Evolutionary conservation across 805 yeast genomes (phyloP), one percentile per base, ranked within the genome.

Genomic region (Saccharomycopsis sp.): DNA sequence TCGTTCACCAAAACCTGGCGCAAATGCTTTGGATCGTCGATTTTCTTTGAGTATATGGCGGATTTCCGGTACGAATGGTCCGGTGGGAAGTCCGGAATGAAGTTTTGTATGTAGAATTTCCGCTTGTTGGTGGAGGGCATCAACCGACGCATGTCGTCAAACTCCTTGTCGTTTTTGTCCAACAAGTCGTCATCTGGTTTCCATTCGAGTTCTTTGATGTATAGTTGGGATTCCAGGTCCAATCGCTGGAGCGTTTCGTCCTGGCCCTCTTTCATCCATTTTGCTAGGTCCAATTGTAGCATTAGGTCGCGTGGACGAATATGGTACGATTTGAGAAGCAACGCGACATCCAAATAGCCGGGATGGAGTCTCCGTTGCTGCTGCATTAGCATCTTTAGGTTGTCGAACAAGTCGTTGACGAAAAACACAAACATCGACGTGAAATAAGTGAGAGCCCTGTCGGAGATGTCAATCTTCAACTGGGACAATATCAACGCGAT

Each of bases 1-100:
- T 92, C 97, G 54, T 83, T 84, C 1, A 89, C 91, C 54, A 91
- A 74, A 64, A 81, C 80, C 57, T 87, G 81, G 61, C 92, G 77
- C 56, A 92, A 77, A 58, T 79, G 74, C 62, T 85, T 81, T 60
- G 91, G 89, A 65, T 89, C 92, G 1, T 84, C 79, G 15, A 84
- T 71, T 20, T 84, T 75, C 23, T 81, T 74, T 57, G 84, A 77
- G 67, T 75, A 91, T 62, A 78, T 77, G 0, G 96, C 87, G 0
- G 97, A 87, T 57, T 84, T 80, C 69, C 82, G 83, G 68, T 87
- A 92, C 0, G 98, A 92, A 70, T 91, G 95, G 65, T 90, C 96
- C 0, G 98, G 97, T 0, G 99, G 99, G 29, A 92, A 76, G 12
- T 83, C 82, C 0, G 99, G 99, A 64, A 92, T 73, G 84, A 91